Base-by-base conservation (phyloP, 2,329 filamentous ascomycete species). In the Shiraia bambusicola region DNA sequence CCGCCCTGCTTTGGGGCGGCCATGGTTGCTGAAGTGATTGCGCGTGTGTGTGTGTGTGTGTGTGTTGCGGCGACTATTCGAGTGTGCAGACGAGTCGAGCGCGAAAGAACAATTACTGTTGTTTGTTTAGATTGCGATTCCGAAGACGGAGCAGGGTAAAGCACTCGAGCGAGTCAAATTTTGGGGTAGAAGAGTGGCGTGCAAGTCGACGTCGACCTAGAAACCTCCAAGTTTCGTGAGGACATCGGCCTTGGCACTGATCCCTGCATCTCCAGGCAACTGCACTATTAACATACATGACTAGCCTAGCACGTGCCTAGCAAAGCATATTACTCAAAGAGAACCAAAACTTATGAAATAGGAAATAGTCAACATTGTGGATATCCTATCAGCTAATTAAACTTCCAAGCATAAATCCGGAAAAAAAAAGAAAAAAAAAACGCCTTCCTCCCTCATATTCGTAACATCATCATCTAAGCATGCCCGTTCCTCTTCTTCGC, bases 401-500 rank as follows among this genome's bases (percentile, higher is more conserved):
- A n/a, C n/a, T 8, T 22, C 19, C 19, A 22, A 22, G 8, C 8
- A 22, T 8, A 22, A 22, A 8, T n/a, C n/a, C n/a, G n/a, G n/a
- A n/a, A n/a, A n/a, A n/a, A n/a, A n/a, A n/a, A n/a, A n/a, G n/a
- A n/a, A n/a, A n/a, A n/a, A 4, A 22, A 22, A 5, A 4, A 22
- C 19, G 8, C 8, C 19, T 22, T 22, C 27, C 3, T 25, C 16
- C 17, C 10, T 12, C 15, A 15, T 3, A 11, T 5, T 12, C 9
- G 6, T 5, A 34, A 22, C 8, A 22, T 22, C 31, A n/a, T 24
- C 27, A 4, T 10, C 48, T 28, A 56, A 8, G 25, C 45, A 47
- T 66, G 52, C 6, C 66, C 75, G 62, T 81, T 80, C 47, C 78
- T 69, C 61, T 67, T 72, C 65, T 79, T 80, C 7, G 77, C 77